Conservation (phyloP, 2,329 filamentous ascomycete species). For the Fusarium sp. region DNA sequence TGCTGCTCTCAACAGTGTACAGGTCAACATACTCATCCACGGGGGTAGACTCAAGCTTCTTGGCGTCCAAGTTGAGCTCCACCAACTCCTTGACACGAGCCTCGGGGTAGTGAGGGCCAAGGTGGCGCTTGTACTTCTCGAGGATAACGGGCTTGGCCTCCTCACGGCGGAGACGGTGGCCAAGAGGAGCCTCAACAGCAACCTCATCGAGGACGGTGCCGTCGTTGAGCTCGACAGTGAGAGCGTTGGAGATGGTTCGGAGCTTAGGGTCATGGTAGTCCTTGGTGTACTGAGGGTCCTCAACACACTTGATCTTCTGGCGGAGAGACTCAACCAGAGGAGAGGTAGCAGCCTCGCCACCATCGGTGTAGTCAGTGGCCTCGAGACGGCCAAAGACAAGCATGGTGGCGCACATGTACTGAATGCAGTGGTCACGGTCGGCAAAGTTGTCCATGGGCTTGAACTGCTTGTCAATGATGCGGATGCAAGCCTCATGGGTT, state of each 20-base stretch:
- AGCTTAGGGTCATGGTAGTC: conserved; percentile 96
- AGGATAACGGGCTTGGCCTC: conserved; percentile 98
- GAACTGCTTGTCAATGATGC: conserved; percentile 99
- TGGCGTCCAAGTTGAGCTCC: conserved; percentile 79
- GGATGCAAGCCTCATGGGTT: conserved; percentile 97
- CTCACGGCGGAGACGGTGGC: conserved; percentile 89
- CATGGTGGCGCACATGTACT: conserved; percentile 99
- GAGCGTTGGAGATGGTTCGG: conserved; percentile 96
- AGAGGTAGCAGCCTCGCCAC: conserved; percentile 90
- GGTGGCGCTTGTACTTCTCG: conserved; percentile 93
- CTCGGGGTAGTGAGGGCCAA: conserved; percentile 84
- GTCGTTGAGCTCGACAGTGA: conserved; percentile 95
- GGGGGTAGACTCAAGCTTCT: conserved; percentile 81
- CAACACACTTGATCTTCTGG: conserved; percentile 94
- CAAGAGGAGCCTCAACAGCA: conserved; percentile 92
- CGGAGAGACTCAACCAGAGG: conserved; percentile 90
- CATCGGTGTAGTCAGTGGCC: conserved; percentile 93
- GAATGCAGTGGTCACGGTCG: conserved; percentile 98
- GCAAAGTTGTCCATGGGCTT: conserved; percentile 99
- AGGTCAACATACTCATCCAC: conserved; percentile 96
- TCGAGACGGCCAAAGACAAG: conserved; percentile 94
- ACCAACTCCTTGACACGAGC: conserved; percentile 85
- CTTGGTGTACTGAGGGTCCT: conserved; percentile 92
- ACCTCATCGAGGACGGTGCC: conserved; percentile 92
- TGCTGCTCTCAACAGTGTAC: conserved; percentile 74